These are phyloP conservation scores for Ustilago crameri DNA, from an alignment of 1,284 basidiomycete genomes.

Conservation along the genomic window DNA sequence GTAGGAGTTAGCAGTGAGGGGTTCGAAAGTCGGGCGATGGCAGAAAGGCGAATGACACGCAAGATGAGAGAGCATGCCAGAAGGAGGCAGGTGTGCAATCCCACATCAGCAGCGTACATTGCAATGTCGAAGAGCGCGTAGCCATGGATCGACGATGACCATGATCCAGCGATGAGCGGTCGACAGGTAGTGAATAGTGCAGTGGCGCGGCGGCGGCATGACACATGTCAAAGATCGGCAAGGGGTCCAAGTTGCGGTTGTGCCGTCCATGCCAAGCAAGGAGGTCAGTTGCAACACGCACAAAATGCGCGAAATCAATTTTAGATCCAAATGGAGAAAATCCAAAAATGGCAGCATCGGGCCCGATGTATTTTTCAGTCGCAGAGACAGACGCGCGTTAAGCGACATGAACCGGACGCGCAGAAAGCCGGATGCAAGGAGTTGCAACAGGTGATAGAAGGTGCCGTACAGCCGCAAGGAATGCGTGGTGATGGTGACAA, in stretches of 20 bases:
- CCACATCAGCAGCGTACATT: conserved; percentile 8
- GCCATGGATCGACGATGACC: conserved; percentile 4
- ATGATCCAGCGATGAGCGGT: neutral
- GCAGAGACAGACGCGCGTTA: conserved; percentile 11
- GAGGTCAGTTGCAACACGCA: conserved; percentile 16
- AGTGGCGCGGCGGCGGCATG: conserved; percentile 7
- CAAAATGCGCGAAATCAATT: conserved; percentile 7
- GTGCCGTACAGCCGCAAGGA: conserved; percentile 17
- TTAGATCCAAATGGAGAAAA: neutral
- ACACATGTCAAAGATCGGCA: conserved; percentile 30
- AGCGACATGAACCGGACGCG: conserved; percentile 8
- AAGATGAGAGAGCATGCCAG: conserved; percentile 22
- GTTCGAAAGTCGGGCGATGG: conserved; percentile 5
- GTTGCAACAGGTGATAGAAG: conserved; percentile 8
- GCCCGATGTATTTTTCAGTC: conserved; percentile 12
- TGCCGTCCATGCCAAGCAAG: conserved; percentile 29
- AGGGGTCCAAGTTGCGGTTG: conserved; percentile 8
- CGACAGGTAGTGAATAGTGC: conserved; percentile 1
- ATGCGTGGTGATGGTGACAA: neutral
- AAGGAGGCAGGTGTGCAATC: conserved; percentile 5
- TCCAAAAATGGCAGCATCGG: conserved; percentile 5
- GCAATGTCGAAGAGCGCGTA: conserved; percentile 1
- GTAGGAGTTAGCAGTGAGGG: neutral
- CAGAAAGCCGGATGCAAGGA: conserved; percentile 34
- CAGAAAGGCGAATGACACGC: conserved; percentile 14